Base-by-base conservation (phyloP, 805 yeast genomes). In the Hyphopichia homilentoma region DNA sequence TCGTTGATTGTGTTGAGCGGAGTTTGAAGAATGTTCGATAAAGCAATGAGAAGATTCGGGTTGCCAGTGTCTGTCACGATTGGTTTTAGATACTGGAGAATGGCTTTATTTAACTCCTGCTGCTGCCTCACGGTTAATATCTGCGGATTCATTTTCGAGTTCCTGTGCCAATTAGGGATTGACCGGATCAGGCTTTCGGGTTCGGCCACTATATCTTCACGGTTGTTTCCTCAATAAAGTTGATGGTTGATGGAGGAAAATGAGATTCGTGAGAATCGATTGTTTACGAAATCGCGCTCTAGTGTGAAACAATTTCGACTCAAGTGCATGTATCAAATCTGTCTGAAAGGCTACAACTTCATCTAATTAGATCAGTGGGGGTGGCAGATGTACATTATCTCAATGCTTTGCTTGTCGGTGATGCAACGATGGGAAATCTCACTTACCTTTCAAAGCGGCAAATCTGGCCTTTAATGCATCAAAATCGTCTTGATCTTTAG, bases 401-500 rank as follows among this genome's bases (percentile, higher is more conserved):
- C n/a, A n/a, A n/a, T n/a, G n/a, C n/a, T n/a, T n/a, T n/a, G n/a
- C n/a, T n/a, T n/a, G n/a, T n/a, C n/a, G n/a, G n/a, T n/a, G n/a
- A n/a, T n/a, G n/a, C n/a, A n/a, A n/a, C n/a, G n/a, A n/a, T n/a
- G n/a, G n/a, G n/a, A n/a, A n/a, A n/a, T n/a, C n/a, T n/a, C n/a
- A n/a, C n/a, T n/a, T n/a, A n/a, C n/a, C 11, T 20, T 63, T 84
- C 41, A 88, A 61, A 2, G 89, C 89, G n/a, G 81, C 90, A 57
- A 84, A 84, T 33, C 95, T 62, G 36, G 77, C 81, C 48, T 75
- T 73, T 33, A 84, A 57, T 5, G 74, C 81, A 44, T 81, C 89
- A 30, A 83, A 58, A 34, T 81, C 87, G 32, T 67, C 61, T 19
- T 55, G 63, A 21, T 51, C 55, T 21, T 41, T 36, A 16, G 45